Percentiles rank a stretch among this genome's conserved stretches.
These are phyloP conservation scores for Caryopteris hybrid DNA, from an alignment of 305 asterid genomes.

Conservation along the genomic window DNA sequence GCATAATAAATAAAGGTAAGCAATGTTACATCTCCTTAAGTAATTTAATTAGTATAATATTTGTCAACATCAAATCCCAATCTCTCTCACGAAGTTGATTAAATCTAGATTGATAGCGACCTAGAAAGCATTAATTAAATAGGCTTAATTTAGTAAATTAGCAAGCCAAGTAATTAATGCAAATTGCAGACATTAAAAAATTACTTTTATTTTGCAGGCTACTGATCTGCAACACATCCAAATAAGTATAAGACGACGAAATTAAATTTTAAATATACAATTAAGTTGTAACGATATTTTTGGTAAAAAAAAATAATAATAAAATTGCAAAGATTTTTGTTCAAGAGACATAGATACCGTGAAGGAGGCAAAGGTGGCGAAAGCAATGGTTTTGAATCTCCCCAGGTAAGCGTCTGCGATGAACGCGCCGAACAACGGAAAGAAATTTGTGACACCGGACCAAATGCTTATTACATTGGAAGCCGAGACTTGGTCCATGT, in stretches of 20 bases:
- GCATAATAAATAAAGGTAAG: background rate
- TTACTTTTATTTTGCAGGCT: no score
- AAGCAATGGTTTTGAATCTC: slow-evolving; percentile 60
- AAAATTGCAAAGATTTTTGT: no score
- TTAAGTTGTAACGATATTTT: no score
- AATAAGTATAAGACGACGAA: no score
- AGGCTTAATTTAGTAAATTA: no score
- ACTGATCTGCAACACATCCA: no score
- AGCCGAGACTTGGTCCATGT: slow-evolving; percentile 76
- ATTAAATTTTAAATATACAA: no score
- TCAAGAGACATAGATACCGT: slow-evolving; percentile 27
- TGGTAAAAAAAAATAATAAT: no score
- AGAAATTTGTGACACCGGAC: slow-evolving; percentile 50
- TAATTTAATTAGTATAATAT: background rate
- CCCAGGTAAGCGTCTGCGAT: slow-evolving; percentile 57
- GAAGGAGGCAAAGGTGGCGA: slow-evolving; percentile 39
- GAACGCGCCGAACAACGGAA: slow-evolving; percentile 67
- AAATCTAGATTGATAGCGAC: background rate
- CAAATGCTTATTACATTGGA: slow-evolving; percentile 61
- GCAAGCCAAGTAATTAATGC: no score
- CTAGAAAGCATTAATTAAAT: no score
- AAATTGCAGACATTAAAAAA: no score
- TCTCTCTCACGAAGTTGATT: background rate
- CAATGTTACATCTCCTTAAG: background rate
- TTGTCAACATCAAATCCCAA: background rate